Evolutionary conservation across 2,329 filamentous ascomycete genomes (phyloP), one percentile per base, ranked within the genome.

Genomic region (Lecanicillium sp.): DNA sequence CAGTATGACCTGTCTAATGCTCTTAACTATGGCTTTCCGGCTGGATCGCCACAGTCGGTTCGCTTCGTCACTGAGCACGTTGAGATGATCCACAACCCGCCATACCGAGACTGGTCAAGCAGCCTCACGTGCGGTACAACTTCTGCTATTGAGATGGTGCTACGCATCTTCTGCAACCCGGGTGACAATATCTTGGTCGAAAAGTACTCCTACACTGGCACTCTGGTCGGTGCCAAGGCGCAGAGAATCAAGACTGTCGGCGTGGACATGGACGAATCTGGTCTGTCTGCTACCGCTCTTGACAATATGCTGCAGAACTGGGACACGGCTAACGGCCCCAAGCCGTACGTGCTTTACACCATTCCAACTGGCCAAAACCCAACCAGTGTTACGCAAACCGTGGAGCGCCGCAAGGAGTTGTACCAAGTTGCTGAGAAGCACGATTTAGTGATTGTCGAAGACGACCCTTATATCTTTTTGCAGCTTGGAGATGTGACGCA

Each of bases 401-500:
- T 62, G 10, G 64, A 75, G 50, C 69, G 87, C 39, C 70, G 86
- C 38, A 68, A 69, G 47, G 81, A 77, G 17, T 69, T 94, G 37
- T 92, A 92, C 62, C 68, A 68, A 33, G 71, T 90, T 12, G 82
- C 80, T 32, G 77, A 81, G 54, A 84, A 84, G 61, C 84, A 92
- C 57, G 83, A 92, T 54, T 55, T 92, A 30, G 81, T 75, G 62
- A 87, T 94, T 54, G 63, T 92, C 48, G 87, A 94, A 64, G 87
- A 92, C 56, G 87, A 92, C 55, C 87, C 87, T 3, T 92, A 94
- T 64, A 92, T 88, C 62, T 92, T 87, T 64, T 67, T 92, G 32
- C 86, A 92, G 57, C 76, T 79, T 65, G 37, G 33, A 1, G n/a
- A 29, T 10, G 10, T 49, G 63, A 12, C 35, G 11, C 29, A 33